phyloP scores from a whole-genome alignment of 495 filamentous ascomycete genomes.

The Xylaria nigripes region DNA sequence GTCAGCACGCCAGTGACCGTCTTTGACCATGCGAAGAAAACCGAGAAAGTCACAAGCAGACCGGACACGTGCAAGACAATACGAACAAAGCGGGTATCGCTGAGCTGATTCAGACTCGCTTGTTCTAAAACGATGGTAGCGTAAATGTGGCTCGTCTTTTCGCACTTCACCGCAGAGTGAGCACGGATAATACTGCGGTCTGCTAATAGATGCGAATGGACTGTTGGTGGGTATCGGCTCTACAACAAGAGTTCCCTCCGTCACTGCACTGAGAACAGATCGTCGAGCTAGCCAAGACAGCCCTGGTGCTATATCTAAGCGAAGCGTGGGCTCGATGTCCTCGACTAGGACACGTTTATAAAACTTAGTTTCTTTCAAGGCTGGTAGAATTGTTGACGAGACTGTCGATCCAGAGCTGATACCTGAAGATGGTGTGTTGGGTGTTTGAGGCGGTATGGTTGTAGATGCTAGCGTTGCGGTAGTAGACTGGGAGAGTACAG shows the following conservation, averaged over 20 bases:
- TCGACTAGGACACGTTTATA: constrained; percentile 83
- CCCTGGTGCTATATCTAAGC: constrained; percentile 80
- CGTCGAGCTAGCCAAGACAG: constrained; percentile 88
- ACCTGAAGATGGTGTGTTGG: constrained; percentile 43
- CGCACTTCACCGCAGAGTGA: constrained; percentile 81
- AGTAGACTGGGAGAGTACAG: constrained; percentile 37
- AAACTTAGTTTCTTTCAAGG: constrained; percentile 81
- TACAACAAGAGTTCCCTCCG: constrained; percentile 78
- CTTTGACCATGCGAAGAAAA: constrained; percentile 80
- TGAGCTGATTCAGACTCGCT: constrained; percentile 79
- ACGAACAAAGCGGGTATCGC: constrained; percentile 79
- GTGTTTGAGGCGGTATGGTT: constrained; percentile 40
- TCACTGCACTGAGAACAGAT: constrained; percentile 71
- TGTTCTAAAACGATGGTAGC: constrained; percentile 82
- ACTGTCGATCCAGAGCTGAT: constrained; percentile 33
- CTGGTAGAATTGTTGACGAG: constrained; percentile 24
- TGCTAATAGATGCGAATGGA: constrained; percentile 43
- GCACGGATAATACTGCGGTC: constrained; percentile 60
- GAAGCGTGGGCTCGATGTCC: constrained; percentile 88
- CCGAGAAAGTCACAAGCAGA: constrained; percentile 86
- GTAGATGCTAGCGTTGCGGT: constrained; percentile 28
- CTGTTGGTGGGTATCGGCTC: constrained; percentile 64
- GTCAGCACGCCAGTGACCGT: constrained; percentile 79
- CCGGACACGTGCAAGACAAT: constrained; percentile 76
- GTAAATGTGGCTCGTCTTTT: constrained; percentile 56